These are phyloP conservation scores for Melastoma malabathricum DNA, from an alignment of 345 rosid species.

Conservation along the genomic window DNA sequence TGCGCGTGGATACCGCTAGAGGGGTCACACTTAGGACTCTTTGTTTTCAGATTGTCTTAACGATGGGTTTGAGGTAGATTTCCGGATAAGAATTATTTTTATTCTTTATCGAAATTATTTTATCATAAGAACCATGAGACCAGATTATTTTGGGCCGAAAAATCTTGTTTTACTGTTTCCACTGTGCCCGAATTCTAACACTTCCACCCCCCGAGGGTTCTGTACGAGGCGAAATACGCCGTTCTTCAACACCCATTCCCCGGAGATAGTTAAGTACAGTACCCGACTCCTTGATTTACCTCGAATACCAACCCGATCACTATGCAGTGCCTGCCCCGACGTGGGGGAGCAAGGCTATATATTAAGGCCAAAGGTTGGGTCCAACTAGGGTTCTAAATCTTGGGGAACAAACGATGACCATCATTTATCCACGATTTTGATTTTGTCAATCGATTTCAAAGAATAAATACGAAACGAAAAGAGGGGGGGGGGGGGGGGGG, in stretches of 20 bases:
- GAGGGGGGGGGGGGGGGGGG: conserved; percentile 1
- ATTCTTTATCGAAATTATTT: too few relatives aligned
- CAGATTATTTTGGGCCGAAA: too few relatives aligned
- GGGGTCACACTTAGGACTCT: too few relatives aligned
- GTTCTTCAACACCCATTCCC: conserved; percentile 60
- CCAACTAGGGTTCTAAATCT: conserved; percentile 12
- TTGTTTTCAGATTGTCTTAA: too few relatives aligned
- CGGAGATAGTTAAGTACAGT: conserved; percentile 35
- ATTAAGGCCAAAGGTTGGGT: conserved; percentile 14
- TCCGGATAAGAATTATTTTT: too few relatives aligned
- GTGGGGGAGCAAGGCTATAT: not conserved
- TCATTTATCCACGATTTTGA: not conserved
- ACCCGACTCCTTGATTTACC: not conserved
- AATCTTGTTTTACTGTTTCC: too few relatives aligned
- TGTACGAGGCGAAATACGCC: conserved; percentile 59
- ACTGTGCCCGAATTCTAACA: too few relatives aligned
- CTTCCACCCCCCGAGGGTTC: conserved; percentile 35
- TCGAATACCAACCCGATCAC: not conserved
- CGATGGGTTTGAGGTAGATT: too few relatives aligned
- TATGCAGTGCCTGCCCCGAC: not conserved
- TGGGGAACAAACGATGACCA: too few relatives aligned
- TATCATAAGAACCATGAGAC: too few relatives aligned
- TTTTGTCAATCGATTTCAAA: not conserved
- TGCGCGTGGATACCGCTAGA: too few relatives aligned
- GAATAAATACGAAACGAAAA: too few relatives aligned